These are phyloP conservation scores for Viola pubescens DNA, from an alignment of 441 rosid species.

Conservation along the genomic window DNA sequence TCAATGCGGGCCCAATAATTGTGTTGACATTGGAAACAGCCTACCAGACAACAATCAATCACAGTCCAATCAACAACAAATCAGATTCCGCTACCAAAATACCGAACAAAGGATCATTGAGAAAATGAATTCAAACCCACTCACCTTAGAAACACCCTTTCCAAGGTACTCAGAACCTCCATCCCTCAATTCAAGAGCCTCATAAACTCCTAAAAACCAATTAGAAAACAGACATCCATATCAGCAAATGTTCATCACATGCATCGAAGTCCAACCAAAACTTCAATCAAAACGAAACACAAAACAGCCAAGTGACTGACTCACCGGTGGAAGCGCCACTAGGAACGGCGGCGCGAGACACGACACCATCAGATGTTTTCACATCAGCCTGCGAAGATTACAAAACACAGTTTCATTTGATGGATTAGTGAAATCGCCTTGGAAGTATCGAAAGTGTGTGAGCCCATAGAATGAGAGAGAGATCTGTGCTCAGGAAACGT, in stretches of 20 bases:
- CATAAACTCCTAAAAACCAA: constrained; percentile 52
- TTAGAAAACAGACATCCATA: neutral
- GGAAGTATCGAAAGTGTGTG: constrained; percentile 13
- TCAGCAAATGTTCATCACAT: neutral
- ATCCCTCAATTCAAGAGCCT: constrained; percentile 93
- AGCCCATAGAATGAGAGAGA: neutral
- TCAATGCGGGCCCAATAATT: constrained; percentile 82
- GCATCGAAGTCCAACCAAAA: neutral
- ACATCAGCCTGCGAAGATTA: constrained; percentile 46
- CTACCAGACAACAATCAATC: constrained; percentile 23
- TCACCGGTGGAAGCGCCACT: constrained; percentile 94
- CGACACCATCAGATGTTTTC: constrained; percentile 34
- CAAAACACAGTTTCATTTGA: neutral
- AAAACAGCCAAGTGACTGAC: neutral
- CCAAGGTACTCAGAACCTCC: constrained; percentile 96
- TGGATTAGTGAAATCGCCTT: neutral
- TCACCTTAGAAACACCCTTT: constrained; percentile 85
- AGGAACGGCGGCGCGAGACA: constrained; percentile 75
- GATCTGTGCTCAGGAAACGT: constrained; percentile 5
- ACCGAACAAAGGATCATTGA: neutral
- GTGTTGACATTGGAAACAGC: constrained; percentile 85
- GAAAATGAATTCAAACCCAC: neutral
- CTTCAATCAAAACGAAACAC: neutral
- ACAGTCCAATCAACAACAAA: neutral
- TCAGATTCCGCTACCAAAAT: neutral